Conservation (phyloP, 768 basidiomycete species). For the Gelatoporia subvermispora region DNA sequence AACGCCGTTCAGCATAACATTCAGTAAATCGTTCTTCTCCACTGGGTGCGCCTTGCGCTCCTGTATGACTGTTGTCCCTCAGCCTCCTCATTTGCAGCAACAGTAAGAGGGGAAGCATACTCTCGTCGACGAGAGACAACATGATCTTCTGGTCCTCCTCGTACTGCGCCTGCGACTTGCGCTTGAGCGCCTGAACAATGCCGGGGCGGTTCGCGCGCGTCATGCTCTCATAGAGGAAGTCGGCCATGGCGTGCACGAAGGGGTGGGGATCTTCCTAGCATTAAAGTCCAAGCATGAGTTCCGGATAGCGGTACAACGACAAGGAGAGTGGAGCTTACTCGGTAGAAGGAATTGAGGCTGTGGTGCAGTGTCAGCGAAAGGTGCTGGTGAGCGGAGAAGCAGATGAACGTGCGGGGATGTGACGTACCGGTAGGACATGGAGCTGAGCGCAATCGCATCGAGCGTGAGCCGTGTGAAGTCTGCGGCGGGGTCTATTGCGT, state of each 20-base stretch:
- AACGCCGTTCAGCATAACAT: slow-evolving; percentile 37
- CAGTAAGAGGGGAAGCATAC: slow-evolving; percentile 20
- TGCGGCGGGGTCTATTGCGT: slow-evolving; percentile 35
- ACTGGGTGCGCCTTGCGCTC: slow-evolving; percentile 33
- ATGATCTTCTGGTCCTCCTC: slow-evolving; percentile 36
- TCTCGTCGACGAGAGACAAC: slow-evolving; percentile 33
- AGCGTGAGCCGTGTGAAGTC: slow-evolving; percentile 45
- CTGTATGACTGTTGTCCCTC: slow-evolving; percentile 27
- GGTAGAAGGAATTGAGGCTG: slow-evolving; percentile 45
- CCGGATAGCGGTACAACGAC: neutral
- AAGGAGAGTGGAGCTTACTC: too few species aligned
- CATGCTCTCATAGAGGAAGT: slow-evolving; percentile 36
- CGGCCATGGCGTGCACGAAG: slow-evolving; percentile 38
- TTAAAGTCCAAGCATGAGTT: neutral
- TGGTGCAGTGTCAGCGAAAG: neutral
- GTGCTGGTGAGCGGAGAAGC: neutral
- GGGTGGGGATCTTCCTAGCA: slow-evolving; percentile 30
- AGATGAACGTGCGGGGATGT: too few species aligned
- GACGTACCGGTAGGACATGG: slow-evolving; percentile 36
- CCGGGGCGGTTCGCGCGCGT: slow-evolving; percentile 30
- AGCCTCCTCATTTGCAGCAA: neutral
- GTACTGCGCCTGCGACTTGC: slow-evolving; percentile 32
- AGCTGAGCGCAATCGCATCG: slow-evolving; percentile 40
- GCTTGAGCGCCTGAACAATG: slow-evolving; percentile 32
- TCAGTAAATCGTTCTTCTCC: slow-evolving; percentile 39